Evolutionary conservation across 2,329 filamentous ascomycete species (phyloP).

Genomic region (Fusarium sp.): DNA sequence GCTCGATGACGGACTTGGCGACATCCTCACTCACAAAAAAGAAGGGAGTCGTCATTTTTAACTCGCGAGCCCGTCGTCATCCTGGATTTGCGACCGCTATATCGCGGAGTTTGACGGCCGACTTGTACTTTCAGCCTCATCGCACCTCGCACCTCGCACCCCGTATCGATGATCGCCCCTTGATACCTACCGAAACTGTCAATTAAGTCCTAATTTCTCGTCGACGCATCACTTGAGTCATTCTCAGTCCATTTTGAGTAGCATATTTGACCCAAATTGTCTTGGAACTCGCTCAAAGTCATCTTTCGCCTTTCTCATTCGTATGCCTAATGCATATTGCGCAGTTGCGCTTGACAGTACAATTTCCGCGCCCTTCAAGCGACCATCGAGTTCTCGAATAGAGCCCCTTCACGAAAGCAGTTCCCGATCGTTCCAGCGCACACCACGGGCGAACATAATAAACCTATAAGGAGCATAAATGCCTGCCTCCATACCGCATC

Average conservation of each 20-base stretch:
- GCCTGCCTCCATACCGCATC: too few species aligned
- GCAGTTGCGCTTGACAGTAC: neutral
- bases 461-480: too few species aligned
- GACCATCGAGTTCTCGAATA: neutral
- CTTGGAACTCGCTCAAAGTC: neutral
- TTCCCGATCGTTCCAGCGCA: neutral
- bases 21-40: neutral
- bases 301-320: neutral
- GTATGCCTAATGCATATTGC: too few species aligned
- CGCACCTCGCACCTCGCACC: neutral
- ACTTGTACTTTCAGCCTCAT: neutral
- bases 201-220: neutral
- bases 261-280: neutral
- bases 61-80: neutral
- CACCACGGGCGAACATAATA: too few species aligned
- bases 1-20: neutral
- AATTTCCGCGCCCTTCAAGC: neutral
- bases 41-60: neutral
- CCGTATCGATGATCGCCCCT: neutral
- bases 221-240: neutral
- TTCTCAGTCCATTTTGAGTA: neutral
- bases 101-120: neutral
- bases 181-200: neutral
- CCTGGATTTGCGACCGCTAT: neutral
- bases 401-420: neutral